phyloP scores from a whole-genome alignment of 2,329 filamentous ascomycete species.

The Aspergillus ustus region DNA sequence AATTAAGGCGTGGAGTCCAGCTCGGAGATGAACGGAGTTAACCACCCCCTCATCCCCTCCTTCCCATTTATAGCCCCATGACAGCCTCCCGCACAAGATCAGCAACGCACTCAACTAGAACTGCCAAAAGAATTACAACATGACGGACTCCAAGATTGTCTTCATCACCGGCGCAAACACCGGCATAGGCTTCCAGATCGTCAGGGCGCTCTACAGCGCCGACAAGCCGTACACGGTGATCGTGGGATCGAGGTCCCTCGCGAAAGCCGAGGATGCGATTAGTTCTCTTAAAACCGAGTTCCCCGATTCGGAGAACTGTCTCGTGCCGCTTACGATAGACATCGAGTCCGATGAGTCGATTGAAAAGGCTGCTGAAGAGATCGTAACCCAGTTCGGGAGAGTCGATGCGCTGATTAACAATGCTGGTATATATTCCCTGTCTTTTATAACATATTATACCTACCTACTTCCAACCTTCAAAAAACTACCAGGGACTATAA shows the following conservation, averaged over 20 bases:
- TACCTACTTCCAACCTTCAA: neutral
- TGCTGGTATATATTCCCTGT: conserved; percentile 47
- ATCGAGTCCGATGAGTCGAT: conserved; percentile 60
- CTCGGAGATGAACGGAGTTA: no score
- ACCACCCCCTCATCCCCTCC: no score
- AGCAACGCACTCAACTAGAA: no score
- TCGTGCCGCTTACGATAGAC: conserved; percentile 59
- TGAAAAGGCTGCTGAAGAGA: conserved; percentile 47
- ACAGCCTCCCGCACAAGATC: no score
- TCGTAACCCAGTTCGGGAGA: conserved; percentile 49
- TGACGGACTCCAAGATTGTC: conserved; percentile 42
- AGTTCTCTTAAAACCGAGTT: conserved; percentile 47
- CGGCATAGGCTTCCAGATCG: conserved; percentile 63
- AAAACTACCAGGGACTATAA: neutral
- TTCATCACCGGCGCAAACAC: conserved; percentile 67
- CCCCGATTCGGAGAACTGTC: conserved; percentile 45
- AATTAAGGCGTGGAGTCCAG: no score
- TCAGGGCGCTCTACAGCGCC: conserved; percentile 59
- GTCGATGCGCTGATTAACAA: conserved; percentile 64
- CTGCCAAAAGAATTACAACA: neutral
- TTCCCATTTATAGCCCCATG: no score
- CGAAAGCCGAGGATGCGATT: conserved; percentile 58
- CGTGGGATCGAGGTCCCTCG: conserved; percentile 57
- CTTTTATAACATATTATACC: neutral
- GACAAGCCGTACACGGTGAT: conserved; percentile 58